phyloP scores from a whole-genome alignment of 257 asterid genomes.

The Leptodermis oblonga region DNA sequence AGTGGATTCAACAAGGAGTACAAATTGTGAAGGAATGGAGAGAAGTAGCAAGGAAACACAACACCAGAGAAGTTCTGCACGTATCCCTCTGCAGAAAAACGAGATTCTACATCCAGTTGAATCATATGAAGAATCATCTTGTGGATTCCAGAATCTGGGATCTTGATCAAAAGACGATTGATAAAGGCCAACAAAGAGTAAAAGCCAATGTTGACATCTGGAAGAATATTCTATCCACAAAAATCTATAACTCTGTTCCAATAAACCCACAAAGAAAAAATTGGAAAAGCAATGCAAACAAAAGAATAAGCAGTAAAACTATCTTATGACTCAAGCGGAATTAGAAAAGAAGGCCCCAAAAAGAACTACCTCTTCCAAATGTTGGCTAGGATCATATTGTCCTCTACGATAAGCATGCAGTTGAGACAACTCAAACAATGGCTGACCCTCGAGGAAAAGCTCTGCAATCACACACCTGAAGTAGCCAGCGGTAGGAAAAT shows the following conservation, averaged over 20 bases:
- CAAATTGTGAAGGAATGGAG: conserved; percentile 91
- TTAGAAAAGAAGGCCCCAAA: neutral
- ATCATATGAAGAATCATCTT: conserved; percentile 99
- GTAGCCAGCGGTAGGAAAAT: conserved; percentile 22
- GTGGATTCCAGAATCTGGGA: conserved; percentile 95
- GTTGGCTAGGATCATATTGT: conserved; percentile 95
- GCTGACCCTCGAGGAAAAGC: conserved; percentile 99
- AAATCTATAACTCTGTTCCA: neutral
- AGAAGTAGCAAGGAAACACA: conserved; percentile 94
- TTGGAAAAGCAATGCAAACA: neutral
- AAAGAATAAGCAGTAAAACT: neutral
- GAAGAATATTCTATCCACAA: neutral
- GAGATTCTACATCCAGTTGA: conserved; percentile 85
- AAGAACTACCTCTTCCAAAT: conserved; percentile 75
- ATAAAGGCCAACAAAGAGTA: conserved; percentile 8
- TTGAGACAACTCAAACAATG: conserved; percentile 92
- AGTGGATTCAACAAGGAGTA: conserved; percentile 87
- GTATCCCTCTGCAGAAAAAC: conserved; percentile 90
- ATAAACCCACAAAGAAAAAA: neutral
- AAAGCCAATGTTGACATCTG: conserved; percentile 1
- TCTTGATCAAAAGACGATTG: conserved; percentile 43
- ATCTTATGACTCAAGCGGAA: neutral
- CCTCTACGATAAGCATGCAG: conserved; percentile 99
- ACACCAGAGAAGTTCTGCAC: conserved; percentile 71
- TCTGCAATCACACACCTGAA: conserved; percentile 98